A percentile compares a stretch with the other conserved stretches of the same genome.
Conservation (phyloP, 768 basidiomycete species). For the Termitomyces bulborhizus region DNA sequence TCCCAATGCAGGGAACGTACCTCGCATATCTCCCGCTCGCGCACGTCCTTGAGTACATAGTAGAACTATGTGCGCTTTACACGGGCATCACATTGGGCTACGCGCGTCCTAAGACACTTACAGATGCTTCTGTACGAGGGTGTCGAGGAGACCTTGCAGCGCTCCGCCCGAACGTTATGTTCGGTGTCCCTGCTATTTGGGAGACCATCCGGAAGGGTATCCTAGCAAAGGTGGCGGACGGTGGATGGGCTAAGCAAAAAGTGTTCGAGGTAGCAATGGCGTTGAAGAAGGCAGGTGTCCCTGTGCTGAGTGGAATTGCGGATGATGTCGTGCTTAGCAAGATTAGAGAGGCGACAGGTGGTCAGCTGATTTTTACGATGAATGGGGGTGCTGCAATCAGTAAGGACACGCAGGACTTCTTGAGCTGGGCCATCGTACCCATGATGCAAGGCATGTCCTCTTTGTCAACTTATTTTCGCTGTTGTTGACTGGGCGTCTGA, state of each 20-base stretch:
- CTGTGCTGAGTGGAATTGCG: conserved; percentile 59
- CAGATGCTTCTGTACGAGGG: conserved; percentile 86
- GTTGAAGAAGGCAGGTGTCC: conserved; percentile 67
- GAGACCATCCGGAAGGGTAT: conserved; percentile 97
- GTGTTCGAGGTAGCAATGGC: conserved; percentile 77
- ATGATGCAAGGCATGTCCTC: conserved; percentile 70
- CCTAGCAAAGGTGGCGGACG: conserved; percentile 64
- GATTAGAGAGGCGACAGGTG: conserved; percentile 82
- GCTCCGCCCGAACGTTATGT: conserved; percentile 81
- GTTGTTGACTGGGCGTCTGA: neutral
- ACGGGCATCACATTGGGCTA: conserved; percentile 81
- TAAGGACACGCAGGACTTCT: conserved; percentile 86
- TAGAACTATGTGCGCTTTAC: conserved; percentile 74
- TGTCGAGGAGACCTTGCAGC: conserved; percentile 79
- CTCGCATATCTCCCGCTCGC: conserved; percentile 92
- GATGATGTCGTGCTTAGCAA: conserved; percentile 72
- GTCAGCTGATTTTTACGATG: conserved; percentile 71
- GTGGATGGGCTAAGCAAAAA: conserved; percentile 60
- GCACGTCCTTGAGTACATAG: conserved; percentile 93
- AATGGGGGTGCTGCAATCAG: conserved; percentile 87
- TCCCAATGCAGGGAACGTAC: conserved; percentile 55
- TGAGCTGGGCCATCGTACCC: conserved; percentile 71
- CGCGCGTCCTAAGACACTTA: conserved; percentile 92
- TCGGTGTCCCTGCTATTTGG: conserved; percentile 96
- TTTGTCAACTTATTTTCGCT: neutral